Evolutionary conservation across 768 basidiomycete species (phyloP).

Genomic region (Panaeolus cyanescens): DNA sequence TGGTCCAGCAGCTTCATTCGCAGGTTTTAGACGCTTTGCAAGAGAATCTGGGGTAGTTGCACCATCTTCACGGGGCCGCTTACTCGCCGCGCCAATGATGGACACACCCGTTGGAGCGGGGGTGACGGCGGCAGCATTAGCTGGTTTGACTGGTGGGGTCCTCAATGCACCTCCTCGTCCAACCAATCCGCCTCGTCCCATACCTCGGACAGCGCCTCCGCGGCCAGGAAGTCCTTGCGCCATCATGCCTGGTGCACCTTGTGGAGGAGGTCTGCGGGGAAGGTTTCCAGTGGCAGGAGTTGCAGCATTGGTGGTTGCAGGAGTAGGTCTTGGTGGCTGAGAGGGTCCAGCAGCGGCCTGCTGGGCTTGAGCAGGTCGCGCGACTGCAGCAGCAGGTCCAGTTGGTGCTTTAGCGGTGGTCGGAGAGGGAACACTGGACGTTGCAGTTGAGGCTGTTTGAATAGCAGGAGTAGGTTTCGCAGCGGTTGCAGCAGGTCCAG

Average conservation of each 20-base stretch:
- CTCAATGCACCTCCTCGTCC: slow-evolving; percentile 35
- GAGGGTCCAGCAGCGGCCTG: slow-evolving; percentile 13
- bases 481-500: slow-evolving; percentile 23
- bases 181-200: slow-evolving; percentile 35
- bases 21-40: slow-evolving; percentile 68
- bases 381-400: slow-evolving; percentile 9
- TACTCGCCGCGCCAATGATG: slow-evolving; percentile 66
- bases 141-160: slow-evolving; percentile 27
- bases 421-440: slow-evolving; percentile 19
- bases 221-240: slow-evolving; percentile 18
- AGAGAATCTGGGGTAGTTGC: slow-evolving; percentile 53
- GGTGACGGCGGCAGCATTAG: slow-evolving; percentile 25
- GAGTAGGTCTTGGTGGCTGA: slow-evolving; percentile 13
- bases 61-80: slow-evolving; percentile 64
- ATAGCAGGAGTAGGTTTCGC: slow-evolving; percentile 13
- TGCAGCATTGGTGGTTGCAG: slow-evolving; percentile 10
- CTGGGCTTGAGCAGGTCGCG: slow-evolving; percentile 4
- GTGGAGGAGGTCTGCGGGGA: slow-evolving; percentile 26
- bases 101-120: slow-evolving; percentile 45
- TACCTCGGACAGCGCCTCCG: slow-evolving; percentile 16
- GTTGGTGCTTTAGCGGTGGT: slow-evolving; percentile 18
- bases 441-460: slow-evolving; percentile 18
- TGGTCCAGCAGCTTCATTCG: slow-evolving; percentile 27
- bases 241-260: background rate
- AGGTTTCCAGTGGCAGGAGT: slow-evolving; percentile 18